Conservation (phyloP, 2,329 filamentous ascomycete species). For the Colletotrichum somersetense region DNA sequence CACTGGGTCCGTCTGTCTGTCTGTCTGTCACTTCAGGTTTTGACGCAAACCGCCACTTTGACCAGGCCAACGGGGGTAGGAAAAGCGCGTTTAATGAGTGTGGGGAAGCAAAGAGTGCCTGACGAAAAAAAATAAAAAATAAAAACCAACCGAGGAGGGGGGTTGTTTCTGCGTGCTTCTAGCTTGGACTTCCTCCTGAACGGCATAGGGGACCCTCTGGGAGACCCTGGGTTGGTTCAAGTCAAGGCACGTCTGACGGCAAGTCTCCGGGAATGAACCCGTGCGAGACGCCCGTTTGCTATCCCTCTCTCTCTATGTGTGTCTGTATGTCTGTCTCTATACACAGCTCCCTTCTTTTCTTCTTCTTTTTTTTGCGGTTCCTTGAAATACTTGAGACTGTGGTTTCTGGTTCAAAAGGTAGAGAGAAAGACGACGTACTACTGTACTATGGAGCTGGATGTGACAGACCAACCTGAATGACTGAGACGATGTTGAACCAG, state of each 20-base stretch:
- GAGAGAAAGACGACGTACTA: background rate
- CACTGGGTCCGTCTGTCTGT: background rate
- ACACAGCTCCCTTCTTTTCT: background rate
- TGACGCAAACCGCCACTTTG: conserved; percentile 17
- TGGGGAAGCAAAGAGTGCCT: conserved; percentile 38
- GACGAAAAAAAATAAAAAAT: conserved; percentile 9
- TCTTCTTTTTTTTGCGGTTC: background rate
- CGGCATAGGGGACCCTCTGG: background rate
- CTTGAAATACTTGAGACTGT: background rate
- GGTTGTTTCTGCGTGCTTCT: conserved; percentile 36
- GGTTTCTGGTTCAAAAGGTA: background rate
- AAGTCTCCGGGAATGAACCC: background rate
- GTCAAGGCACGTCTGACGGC: background rate
- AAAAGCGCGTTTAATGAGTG: conserved; percentile 39
- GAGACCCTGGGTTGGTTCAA: background rate
- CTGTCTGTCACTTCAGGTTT: background rate
- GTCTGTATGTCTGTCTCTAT: background rate
- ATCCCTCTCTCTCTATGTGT: background rate
- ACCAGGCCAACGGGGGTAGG: background rate
- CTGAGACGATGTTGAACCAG: conserved; percentile 12
- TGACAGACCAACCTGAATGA: background rate
- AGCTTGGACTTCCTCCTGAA: conserved; percentile 15
- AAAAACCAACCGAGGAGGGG: conserved; percentile 24
- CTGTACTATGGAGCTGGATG: background rate
- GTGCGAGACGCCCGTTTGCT: background rate